Conservation (phyloP, 2,329 filamentous ascomycete genomes). For the Trichoderma endophyticum region DNA sequence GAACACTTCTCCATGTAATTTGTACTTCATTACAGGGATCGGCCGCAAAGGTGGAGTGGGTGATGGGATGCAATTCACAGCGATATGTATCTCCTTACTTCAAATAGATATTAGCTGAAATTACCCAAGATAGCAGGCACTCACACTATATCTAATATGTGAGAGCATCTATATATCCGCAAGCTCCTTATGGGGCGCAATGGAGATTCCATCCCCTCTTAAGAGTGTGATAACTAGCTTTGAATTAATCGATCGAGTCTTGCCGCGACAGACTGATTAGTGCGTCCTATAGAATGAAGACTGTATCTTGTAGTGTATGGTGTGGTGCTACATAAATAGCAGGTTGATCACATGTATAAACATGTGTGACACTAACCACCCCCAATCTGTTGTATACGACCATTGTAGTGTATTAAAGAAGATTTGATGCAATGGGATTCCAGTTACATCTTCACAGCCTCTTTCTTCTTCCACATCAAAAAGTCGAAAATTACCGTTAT, state of each 20-base stretch:
- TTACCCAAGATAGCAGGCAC: not conserved
- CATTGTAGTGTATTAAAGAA: no score
- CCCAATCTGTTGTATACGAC: no score
- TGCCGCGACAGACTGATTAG: not conserved
- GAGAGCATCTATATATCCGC: no score
- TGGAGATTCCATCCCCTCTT: no score
- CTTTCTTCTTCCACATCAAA: not conserved
- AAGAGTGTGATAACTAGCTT: not conserved
- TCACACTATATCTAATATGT: no score
- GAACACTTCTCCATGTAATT: not conserved
- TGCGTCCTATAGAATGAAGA: not conserved
- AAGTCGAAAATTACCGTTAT: not conserved
- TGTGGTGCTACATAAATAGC: no score
- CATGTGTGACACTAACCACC: no score
- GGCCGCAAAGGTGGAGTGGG: not conserved
- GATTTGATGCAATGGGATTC: not conserved
- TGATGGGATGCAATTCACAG: not conserved
- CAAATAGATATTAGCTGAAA: not conserved
- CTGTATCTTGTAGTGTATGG: not conserved
- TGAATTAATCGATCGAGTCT: not conserved
- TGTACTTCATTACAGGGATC: not conserved
- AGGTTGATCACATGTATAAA: no score
- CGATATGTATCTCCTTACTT: accelerated
- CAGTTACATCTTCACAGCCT: accelerated
- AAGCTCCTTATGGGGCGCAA: no score